Evolutionary conservation across 164 flowering plant species (phyloP), one percentile per base, ranked within the genome.

Genomic region (Protea cynaroides): DNA sequence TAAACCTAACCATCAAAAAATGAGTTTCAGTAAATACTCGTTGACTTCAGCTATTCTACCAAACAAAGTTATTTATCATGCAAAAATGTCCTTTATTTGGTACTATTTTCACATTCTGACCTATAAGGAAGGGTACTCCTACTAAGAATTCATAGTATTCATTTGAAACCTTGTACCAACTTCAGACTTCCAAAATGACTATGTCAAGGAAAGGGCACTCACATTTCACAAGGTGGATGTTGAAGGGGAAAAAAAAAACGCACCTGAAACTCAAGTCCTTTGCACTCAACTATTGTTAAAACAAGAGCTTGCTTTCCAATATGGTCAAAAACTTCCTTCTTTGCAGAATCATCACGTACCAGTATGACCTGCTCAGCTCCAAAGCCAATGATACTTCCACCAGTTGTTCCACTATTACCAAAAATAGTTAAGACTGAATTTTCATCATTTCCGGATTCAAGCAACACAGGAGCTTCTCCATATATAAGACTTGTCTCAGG

Each of bases 341-440:
- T 78, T 0, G 74, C 78, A 57, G 21, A 12, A 22, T 86, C 91
- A 85, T 90, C 89, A 21, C 97, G 78, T 3, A 90, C 97, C 65
- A 90, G 72, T 25, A 90, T 90, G 0, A 88, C 97, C 65, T 90
- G 86, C 58, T 82, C 75, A 15, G 84, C 80, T 50, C 86, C 84
- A 59, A 78, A 80, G 3, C 79, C 81, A 22, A 64, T 69, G 3
- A 75, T 40, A 40, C 46, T 70, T 9, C 65, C 56, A 12, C 63
- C 58, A 23, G 13, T 34, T 24, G 50, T 61, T 15, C 66, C 67
- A 60, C 50, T 55, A 36, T 63, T 68, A 5, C 79, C 74, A 64
- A 82, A 82, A 11, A 82, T 74, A 21, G 64, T 76, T 37, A 57
- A 29, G 2, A 82, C 59, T 23, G 73, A 80, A 63, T 76, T 74